Conservation (phyloP, 305 asterid species). For the Coffea humblotiana region DNA sequence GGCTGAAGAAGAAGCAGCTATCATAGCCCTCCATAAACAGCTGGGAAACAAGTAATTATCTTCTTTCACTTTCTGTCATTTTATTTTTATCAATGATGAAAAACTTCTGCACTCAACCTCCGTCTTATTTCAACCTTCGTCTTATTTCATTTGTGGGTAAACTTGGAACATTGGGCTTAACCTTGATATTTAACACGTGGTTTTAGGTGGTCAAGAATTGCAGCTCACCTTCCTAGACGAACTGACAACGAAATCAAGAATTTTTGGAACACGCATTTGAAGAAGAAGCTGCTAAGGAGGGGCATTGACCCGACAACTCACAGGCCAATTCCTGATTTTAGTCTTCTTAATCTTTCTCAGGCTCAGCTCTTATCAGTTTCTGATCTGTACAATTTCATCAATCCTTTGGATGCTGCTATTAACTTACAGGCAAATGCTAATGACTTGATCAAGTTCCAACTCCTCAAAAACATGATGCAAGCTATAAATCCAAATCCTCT, state of each 20-base stretch:
- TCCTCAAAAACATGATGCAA: conserved; percentile 18
- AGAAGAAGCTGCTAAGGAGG: conserved; percentile 22
- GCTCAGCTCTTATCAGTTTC: conserved; percentile 3
- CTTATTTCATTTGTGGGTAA: neutral
- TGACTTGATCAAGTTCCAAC: conserved; percentile 11
- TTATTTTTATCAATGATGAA: neutral
- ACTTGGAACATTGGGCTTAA: neutral
- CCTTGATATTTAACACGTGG: neutral
- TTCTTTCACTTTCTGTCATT: neutral
- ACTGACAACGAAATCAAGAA: conserved; percentile 36
- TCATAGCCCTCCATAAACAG: conserved; percentile 41
- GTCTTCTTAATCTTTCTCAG: conserved; percentile 12
- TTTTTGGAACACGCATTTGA: conserved; percentile 31
- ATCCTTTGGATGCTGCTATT: conserved; percentile 15
- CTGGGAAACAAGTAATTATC: conserved; percentile 46
- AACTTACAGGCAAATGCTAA: conserved; percentile 14
- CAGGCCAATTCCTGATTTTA: conserved; percentile 9
- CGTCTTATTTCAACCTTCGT: no score
- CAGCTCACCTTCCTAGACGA: conserved; percentile 28
- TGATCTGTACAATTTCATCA: neutral
- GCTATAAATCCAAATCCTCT: conserved; percentile 12
- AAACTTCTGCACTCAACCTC: neutral
- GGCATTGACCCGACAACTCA: conserved; percentile 30
- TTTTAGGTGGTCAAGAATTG: conserved; percentile 37
- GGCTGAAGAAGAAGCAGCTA: conserved; percentile 40